A percentile compares a stretch with the other conserved stretches of the same genome.
Conservation (phyloP, 148 eudicot species). For the Arctostaphylos glauca region DNA sequence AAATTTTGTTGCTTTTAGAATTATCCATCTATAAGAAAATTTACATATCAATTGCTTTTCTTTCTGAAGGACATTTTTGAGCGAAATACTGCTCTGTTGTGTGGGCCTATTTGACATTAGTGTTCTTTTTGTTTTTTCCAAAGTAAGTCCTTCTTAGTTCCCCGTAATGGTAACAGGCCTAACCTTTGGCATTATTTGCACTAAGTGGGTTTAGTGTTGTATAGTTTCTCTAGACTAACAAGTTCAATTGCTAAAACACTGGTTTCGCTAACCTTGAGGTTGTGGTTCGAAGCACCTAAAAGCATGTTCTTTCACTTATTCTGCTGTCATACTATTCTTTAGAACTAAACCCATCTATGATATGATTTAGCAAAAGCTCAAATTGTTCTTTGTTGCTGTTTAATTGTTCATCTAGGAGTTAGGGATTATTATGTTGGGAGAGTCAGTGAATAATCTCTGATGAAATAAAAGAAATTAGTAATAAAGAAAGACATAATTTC, state of each 20-base stretch:
- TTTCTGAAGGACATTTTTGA: too few relatives aligned
- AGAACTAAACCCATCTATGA: not conserved
- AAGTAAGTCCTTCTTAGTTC: too few relatives aligned
- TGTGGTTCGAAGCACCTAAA: too few relatives aligned
- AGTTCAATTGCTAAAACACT: too few relatives aligned
- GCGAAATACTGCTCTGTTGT: too few relatives aligned
- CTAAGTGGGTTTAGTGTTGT: not conserved
- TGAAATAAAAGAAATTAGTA: not conserved
- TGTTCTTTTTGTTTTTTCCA: too few relatives aligned
- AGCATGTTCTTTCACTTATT: not conserved
- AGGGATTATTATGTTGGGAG: not conserved
- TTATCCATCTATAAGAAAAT: too few relatives aligned
- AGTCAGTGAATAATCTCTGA: not conserved
- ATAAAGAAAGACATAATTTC: not conserved
- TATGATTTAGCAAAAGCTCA: not conserved
- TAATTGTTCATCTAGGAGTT: not conserved
- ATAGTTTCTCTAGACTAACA: too few relatives aligned
- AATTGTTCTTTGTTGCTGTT: conserved; percentile 2
- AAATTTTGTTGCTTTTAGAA: not conserved
- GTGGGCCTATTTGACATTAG: too few relatives aligned
- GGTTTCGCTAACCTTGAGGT: too few relatives aligned
- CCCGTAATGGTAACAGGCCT: not conserved
- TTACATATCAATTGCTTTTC: too few relatives aligned
- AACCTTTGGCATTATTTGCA: not conserved
- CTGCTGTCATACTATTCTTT: not conserved